phyloP scores from a whole-genome alignment of 257 asterid species.

The Petunia axillaris region DNA sequence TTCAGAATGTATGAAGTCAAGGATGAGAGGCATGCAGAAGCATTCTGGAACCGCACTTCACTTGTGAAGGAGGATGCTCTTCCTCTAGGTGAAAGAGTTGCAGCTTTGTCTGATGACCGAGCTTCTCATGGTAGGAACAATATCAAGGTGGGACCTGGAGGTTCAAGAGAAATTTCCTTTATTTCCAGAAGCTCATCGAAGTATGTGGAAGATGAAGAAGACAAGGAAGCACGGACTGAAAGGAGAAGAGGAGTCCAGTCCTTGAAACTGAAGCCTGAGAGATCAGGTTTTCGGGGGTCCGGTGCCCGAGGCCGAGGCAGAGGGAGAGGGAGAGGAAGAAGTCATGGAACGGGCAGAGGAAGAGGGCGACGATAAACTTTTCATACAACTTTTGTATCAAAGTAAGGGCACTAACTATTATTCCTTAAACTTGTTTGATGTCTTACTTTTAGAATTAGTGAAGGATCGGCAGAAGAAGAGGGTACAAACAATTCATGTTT shows the following conservation, averaged over 20 bases:
- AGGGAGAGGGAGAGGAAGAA: slow-evolving; percentile 46
- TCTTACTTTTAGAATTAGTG: background rate
- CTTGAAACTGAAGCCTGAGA: slow-evolving; percentile 53
- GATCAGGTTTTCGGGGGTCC: slow-evolving; percentile 51
- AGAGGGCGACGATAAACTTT: slow-evolving; percentile 34
- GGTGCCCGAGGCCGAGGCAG: slow-evolving; percentile 51
- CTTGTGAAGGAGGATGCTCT: slow-evolving; percentile 79
- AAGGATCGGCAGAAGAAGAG: background rate
- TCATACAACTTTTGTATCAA: background rate
- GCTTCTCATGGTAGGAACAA: slow-evolving; percentile 36
- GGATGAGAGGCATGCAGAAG: slow-evolving; percentile 91
- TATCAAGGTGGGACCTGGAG: slow-evolving; percentile 80
- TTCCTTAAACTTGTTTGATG: background rate
- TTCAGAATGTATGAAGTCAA: slow-evolving; percentile 86
- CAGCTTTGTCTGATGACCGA: slow-evolving; percentile 42
- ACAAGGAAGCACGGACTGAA: slow-evolving; percentile 42
- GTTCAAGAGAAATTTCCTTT: slow-evolving; percentile 84
- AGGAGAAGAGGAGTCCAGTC: slow-evolving; percentile 79
- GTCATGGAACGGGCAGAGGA: slow-evolving; percentile 40
- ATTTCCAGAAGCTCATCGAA: slow-evolving; percentile 60
- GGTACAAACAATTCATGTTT: background rate
- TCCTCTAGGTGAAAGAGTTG: slow-evolving; percentile 80
- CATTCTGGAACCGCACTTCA: slow-evolving; percentile 65
- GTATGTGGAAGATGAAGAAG: slow-evolving; percentile 64
- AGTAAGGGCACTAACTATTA: background rate